Evolutionary conservation across 306 rosid genomes (phyloP).

Genomic region (Dicorynia guianensis): DNA sequence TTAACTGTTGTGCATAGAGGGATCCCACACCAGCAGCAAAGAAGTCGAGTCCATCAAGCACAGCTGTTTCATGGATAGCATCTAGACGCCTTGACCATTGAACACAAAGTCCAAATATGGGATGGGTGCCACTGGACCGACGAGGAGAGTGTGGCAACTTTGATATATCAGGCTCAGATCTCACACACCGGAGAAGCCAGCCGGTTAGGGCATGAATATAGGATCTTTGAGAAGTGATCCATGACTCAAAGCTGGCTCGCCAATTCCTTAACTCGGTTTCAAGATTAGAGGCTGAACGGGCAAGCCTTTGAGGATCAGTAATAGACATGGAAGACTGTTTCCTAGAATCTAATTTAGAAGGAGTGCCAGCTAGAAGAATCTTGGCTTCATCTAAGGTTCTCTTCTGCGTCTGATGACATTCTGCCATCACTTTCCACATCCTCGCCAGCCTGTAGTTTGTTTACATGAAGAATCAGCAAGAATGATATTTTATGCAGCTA

Average conservation of each 20-base stretch:
- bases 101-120: slow-evolving; percentile 80
- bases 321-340: slow-evolving; percentile 55
- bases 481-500: slow-evolving; percentile 10
- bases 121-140: slow-evolving; percentile 60
- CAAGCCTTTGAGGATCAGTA: slow-evolving; percentile 61
- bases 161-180: slow-evolving; percentile 66
- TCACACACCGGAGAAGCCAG: slow-evolving; percentile 82
- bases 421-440: slow-evolving; percentile 99
- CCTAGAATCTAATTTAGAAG: slow-evolving; percentile 62
- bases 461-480: slow-evolving; percentile 28
- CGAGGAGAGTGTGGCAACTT: slow-evolving; percentile 69
- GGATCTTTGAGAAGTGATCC: slow-evolving; percentile 94
- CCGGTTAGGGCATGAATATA: slow-evolving; percentile 72
- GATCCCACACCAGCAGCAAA: slow-evolving; percentile 84
- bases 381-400: slow-evolving; percentile 80
- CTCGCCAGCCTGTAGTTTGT: slow-evolving; percentile 68
- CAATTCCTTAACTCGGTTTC: slow-evolving; percentile 86
- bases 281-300: slow-evolving; percentile 72
- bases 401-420: slow-evolving; percentile 81
- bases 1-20: slow-evolving; percentile 62
- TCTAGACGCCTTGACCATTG: slow-evolving; percentile 82
- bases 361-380: slow-evolving; percentile 70
- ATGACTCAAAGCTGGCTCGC: slow-evolving; percentile 74
- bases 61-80: slow-evolving; percentile 59
- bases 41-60: slow-evolving; percentile 76